Percentiles rank a stretch among this genome's conserved stretches.
Evolutionary conservation across 179 eudicot genomes (phyloP).

Genomic region (Beta corolliflora): DNA sequence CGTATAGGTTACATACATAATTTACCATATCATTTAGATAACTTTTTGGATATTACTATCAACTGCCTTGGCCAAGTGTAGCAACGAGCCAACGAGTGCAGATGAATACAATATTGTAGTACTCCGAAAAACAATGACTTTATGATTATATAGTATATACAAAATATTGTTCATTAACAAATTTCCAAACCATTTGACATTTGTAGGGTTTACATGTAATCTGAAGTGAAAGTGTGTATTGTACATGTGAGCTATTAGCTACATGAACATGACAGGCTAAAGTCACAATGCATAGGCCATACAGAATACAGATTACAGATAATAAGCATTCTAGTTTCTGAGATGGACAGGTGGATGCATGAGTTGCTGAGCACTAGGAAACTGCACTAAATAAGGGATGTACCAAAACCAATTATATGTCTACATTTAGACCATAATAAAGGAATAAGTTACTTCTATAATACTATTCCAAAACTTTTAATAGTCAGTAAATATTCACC

Average conservation of each 20-base stretch:
- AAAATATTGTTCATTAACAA: too few species aligned
- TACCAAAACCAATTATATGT: conserved; percentile 19
- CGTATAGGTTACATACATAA: too few species aligned
- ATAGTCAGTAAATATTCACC: conserved; percentile 20
- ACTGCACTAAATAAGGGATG: conserved; percentile 21
- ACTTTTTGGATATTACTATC: too few species aligned
- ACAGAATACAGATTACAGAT: not conserved
- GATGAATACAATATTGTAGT: too few species aligned
- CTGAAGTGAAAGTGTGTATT: not conserved
- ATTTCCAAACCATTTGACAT: too few species aligned
- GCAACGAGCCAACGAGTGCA: too few species aligned
- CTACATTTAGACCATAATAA: conserved; percentile 28
- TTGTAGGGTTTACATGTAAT: too few species aligned
- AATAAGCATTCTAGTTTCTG: too few species aligned
- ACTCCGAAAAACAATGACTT: too few species aligned
- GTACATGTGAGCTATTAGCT: not conserved
- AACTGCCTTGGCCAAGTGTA: too few species aligned
- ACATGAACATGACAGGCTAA: conserved; percentile 9
- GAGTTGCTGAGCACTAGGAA: not conserved
- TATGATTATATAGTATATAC: too few species aligned
- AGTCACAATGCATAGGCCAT: conserved; percentile 19
- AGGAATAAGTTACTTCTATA: not conserved
- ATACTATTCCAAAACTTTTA: conserved; percentile 12
- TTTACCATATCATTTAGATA: too few species aligned
- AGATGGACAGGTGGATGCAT: not conserved